Base-by-base conservation (phyloP, 805 yeast genomes). In the Lachancea cidri region DNA sequence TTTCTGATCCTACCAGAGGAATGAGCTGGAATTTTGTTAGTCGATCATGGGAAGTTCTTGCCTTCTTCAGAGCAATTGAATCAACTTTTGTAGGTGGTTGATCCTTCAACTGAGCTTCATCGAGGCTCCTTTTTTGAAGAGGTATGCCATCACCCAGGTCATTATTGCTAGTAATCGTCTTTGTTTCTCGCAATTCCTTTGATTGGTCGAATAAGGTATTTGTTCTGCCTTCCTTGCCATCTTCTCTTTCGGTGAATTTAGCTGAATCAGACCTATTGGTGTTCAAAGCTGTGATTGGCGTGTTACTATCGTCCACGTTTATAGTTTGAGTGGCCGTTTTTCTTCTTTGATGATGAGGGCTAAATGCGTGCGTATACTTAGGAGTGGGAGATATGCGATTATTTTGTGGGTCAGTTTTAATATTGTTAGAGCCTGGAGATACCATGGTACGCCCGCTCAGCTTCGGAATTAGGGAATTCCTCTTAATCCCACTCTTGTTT, bases 21-120 rank as follows among this genome's bases (percentile, higher is more conserved):
- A 52, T 31, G 18, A 60, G 47, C 39, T 60, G 63, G 36, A 62
- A 55, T 31, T 52, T 57, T 3, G 64, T 59, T 30, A 57, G 34
- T 35, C 60, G 46, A 37, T 59, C 60, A 35, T 48, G 50, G 14
- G 47, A 41, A 3, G 33, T 15, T 11, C 24, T 35, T 22, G 15
- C 36, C 27, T 5, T 30, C 27, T 20, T 19, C n/a, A n/a, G n/a
- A n/a, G n/a, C n/a, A n/a, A n/a, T n/a, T n/a, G 11, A 9, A 15
- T 13, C 20, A 24, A 20, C 15, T 15, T 9, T 27, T 29, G 20
- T 15, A 16, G 34, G 37, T 19, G 31, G 31, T 36, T 6, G 33
- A 33, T 4, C 33, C 20, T 13, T n/a, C n/a, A n/a, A n/a, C n/a
- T n/a, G n/a, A n/a, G n/a, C n/a, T n/a, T n/a, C n/a, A n/a, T n/a